Percentiles rank a stretch among this genome's conserved stretches.
These are phyloP conservation scores for Nannochloropsis granulata DNA, from an alignment of 108 stramenopile species.

Conservation along the genomic window DNA sequence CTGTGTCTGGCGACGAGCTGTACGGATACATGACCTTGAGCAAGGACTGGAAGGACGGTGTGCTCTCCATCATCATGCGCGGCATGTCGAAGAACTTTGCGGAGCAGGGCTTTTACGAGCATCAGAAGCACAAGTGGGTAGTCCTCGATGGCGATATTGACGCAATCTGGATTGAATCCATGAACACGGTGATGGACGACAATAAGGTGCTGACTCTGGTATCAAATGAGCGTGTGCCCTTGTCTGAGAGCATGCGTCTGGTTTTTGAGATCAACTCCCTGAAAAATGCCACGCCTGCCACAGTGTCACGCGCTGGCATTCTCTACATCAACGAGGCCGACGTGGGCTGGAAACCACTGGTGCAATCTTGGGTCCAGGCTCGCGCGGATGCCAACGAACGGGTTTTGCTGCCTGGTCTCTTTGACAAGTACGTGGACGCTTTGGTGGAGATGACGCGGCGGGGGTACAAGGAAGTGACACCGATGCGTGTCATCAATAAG, in stretches of 20 bases:
- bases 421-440: constrained; percentile 64
- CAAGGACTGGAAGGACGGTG: constrained; percentile 84
- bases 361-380: constrained; percentile 57
- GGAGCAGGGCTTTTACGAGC: constrained; percentile 75
- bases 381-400: constrained; percentile 44
- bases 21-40: constrained; percentile 80
- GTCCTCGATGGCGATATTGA: constrained; percentile 79
- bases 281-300: constrained; percentile 75
- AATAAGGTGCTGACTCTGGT: constrained; percentile 76
- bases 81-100: constrained; percentile 75
- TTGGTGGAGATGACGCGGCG: constrained; percentile 52
- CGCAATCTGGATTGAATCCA: constrained; percentile 82
- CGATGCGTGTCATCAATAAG: constrained; percentile 57
- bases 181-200: constrained; percentile 90
- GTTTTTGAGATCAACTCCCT: constrained; percentile 79
- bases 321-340: constrained; percentile 74
- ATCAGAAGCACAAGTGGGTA: constrained; percentile 72
- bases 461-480: constrained; percentile 63
- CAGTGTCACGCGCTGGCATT: constrained; percentile 73
- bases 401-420: constrained; percentile 50
- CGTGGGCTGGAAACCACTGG: constrained; percentile 70
- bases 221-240: constrained; percentile 72
- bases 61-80: constrained; percentile 71
- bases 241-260: constrained; percentile 72
- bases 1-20: constrained; percentile 67